Evolutionary conservation across 495 filamentous ascomycete genomes (phyloP), one percentile per base, ranked within the genome.

Genomic region (Penicillium crystallinum): DNA sequence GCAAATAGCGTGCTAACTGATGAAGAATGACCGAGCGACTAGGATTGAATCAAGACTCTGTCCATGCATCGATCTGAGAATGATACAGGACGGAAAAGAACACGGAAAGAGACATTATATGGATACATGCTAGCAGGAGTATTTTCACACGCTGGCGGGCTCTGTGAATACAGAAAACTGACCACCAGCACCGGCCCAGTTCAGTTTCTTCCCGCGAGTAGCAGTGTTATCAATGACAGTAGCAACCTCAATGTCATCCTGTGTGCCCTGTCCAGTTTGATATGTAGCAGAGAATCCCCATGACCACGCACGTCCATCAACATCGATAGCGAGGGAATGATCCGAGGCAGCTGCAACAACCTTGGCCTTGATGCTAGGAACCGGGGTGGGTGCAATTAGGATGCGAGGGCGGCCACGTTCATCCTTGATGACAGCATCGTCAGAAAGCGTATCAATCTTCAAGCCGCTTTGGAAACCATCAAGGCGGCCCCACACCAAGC

Each of bases 241-340:
- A 11, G 83, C 79, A 21, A 77, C 67, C 46, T 77, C 69, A 18
- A 85, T 73, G 49, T 84, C 82, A 48, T 83, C 80, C 42, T 74
- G 68, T 9, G 69, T 76, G 12, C 78, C 82, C 53, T 77, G 77
- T 5, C 84, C 84, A 14, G 79, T 82, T 64, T 86, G 83, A 57
- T 83, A 85, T 17, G 77, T 82, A 17, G 77, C 76, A 39, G 72
- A 79, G 67, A 85, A 86, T 4, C 84, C 84, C 80, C 82, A 84
- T 7, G 74, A 74, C 64, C 77, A 86, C 6, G 80, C 81, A 46
- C 74, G 74, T 34, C 84, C 84, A 48, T 75, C 68, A 15, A 62
- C 66, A 50, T 80, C 79, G 49, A 87, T 72, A 8, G 73, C 77
- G 39, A 87, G 74, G 12, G 69, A 77, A 57, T 86, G 83, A 44